phyloP scores from a whole-genome alignment of 176 grass and related monocot genomes.

The Phoenix dactylifera region DNA sequence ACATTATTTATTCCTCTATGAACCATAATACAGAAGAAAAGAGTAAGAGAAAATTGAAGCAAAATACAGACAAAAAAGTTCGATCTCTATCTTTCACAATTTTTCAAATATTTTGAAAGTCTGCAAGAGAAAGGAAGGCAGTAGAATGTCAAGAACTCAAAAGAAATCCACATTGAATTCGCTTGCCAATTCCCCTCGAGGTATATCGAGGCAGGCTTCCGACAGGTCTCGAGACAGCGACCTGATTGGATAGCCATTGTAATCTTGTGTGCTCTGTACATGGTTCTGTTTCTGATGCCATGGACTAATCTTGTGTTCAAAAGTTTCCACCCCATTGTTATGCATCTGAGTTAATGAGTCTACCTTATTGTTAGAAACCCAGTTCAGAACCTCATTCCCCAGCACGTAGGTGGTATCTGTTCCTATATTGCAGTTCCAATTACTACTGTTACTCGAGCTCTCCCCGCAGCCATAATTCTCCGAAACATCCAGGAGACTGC shows the following conservation, averaged over 20 bases:
- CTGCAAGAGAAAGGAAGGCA: slow-evolving; percentile 10
- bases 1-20: too few relatives aligned
- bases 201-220: slow-evolving; percentile 35
- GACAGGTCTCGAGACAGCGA: too few relatives aligned
- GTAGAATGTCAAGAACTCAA: slow-evolving; percentile 21
- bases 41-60: too few relatives aligned
- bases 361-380: slow-evolving; percentile 44
- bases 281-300: slow-evolving; percentile 39
- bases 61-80: too few relatives aligned
- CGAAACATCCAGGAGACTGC: slow-evolving; percentile 56
- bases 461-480: slow-evolving; percentile 72
- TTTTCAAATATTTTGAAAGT: too few relatives aligned
- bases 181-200: slow-evolving; percentile 26
- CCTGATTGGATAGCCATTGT: too few relatives aligned
- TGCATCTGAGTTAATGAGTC: slow-evolving; percentile 41
- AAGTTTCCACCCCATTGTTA: slow-evolving; percentile 24
- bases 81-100: too few relatives aligned
- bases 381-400: slow-evolving; percentile 46
- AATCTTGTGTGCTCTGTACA: slow-evolving; percentile 15
- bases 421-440: slow-evolving; percentile 47
- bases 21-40: too few relatives aligned
- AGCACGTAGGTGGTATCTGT: slow-evolving; percentile 29
- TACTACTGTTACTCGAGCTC: slow-evolving; percentile 79
- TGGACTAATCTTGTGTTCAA: slow-evolving; percentile 49
- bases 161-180: slow-evolving; percentile 81